Evolutionary conservation across 2,329 filamentous ascomycete species (phyloP).

Genomic region (Penicillium sp.): DNA sequence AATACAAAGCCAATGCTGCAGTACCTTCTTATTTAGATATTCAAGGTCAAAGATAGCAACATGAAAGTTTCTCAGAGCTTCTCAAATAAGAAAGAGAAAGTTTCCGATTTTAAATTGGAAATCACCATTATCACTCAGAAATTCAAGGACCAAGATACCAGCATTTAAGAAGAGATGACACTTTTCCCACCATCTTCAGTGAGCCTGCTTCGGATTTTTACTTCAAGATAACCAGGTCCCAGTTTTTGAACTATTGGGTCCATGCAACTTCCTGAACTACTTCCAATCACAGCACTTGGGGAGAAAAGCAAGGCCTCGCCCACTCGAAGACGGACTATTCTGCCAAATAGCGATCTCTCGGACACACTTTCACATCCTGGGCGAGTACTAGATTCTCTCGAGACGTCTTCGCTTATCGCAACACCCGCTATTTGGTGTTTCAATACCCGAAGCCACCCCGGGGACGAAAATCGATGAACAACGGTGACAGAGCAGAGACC

Average conservation of each 20-base stretch:
- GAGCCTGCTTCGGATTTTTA: background rate
- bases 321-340: background rate
- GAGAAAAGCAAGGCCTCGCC: background rate
- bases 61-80: too few species aligned
- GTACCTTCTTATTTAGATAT: too few species aligned
- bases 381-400: background rate
- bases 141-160: too few species aligned
- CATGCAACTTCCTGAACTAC: background rate
- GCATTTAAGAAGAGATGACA: background rate
- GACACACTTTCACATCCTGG: background rate
- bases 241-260: background rate
- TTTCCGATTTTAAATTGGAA: too few species aligned
- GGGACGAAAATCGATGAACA: constrained; percentile 72
- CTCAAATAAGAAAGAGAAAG: too few species aligned
- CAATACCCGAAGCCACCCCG: constrained; percentile 27
- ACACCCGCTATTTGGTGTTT: background rate
- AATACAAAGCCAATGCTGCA: too few species aligned
- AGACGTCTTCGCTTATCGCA: background rate
- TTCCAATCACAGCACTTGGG: background rate
- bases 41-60: too few species aligned
- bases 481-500: constrained; percentile 71
- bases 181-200: background rate
- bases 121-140: too few species aligned
- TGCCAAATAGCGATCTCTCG: background rate
- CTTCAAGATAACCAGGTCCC: background rate